Percentiles rank a stretch among this genome's conserved stretches.
Conservation (phyloP, 1,139 yeast species). For the Arxiozyma heterogenica region DNA sequence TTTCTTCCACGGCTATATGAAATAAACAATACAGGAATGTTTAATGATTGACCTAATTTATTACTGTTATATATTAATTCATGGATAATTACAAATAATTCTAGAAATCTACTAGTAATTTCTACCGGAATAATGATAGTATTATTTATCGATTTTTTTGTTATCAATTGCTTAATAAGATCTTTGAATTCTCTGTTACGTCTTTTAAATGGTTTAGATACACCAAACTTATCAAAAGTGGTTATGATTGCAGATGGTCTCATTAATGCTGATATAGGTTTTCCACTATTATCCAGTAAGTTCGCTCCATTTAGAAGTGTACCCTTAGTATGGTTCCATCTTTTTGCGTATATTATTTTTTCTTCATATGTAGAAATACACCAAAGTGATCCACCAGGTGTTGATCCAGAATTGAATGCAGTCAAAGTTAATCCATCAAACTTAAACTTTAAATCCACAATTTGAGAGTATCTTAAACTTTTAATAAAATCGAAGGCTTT, state of each 20-base stretch:
- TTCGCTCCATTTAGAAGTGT: constrained; percentile 77
- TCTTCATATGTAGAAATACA: constrained; percentile 64
- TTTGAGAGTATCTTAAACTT: constrained; percentile 71
- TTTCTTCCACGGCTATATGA: constrained; percentile 76
- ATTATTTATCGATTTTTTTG: constrained; percentile 34
- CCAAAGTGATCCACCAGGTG: constrained; percentile 86
- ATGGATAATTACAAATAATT: constrained; percentile 64
- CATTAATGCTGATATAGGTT: constrained; percentile 53
- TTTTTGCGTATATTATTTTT: constrained; percentile 75
- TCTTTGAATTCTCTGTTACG: constrained; percentile 58
- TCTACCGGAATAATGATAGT: constrained; percentile 78
- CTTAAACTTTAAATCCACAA: constrained; percentile 46
- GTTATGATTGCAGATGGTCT: constrained; percentile 84
- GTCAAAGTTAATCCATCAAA: constrained; percentile 61
- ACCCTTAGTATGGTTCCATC: constrained; percentile 93
- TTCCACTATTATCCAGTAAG: constrained; percentile 43
- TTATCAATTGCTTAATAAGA: constrained; percentile 47
- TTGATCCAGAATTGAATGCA: constrained; percentile 86
- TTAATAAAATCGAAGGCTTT: constrained; percentile 62
- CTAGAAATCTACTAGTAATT: constrained; percentile 75
- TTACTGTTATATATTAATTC: constrained; percentile 31
- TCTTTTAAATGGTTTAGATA: constrained; percentile 53
- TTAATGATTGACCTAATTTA: constrained; percentile 17
- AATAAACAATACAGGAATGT: constrained; percentile 61
- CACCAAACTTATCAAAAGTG: constrained; percentile 51